Evolutionary conservation across 768 basidiomycete genomes (phyloP), one percentile per base, ranked within the genome.

Genomic region (Cystofilobasidium ferigula): DNA sequence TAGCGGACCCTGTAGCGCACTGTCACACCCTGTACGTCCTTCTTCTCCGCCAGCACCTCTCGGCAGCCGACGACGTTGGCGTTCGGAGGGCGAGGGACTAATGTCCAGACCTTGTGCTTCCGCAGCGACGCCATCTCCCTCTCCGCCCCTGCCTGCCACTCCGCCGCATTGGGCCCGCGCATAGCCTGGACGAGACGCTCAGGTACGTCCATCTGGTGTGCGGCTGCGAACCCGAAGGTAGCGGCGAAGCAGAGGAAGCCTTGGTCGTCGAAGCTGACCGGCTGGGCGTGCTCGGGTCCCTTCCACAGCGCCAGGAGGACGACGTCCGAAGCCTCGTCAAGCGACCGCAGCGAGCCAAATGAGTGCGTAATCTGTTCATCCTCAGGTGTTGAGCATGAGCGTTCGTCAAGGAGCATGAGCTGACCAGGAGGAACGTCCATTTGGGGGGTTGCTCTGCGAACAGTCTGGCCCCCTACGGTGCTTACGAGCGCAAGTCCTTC

Each of bases 81-180:
- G 43, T 26, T 40, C 7, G 30, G 34, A 26, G n/a, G 56, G 20
- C 20, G 45, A 51, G 34, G 54, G 6, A 56, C 54, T 18, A 56
- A 26, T 28, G 16, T 28, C 54, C 54, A 56, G 34, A 56, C 54
- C 28, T 35, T 24, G 54, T 56, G 54, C 34, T 56, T 56, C 54
- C 34, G 10, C 28, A 56, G 34, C 16, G 22, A n/a, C 20, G 54
- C 54, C 28, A 56, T 30, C 54, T 56, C 45, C 6, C 18, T 5
- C 45, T 47, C 45, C 6, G 45, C 45, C 5, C 45, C 45, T 5
- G 45, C 45, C 45, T 42, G 10, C 40, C n/a, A n/a, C n/a, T n/a
- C n/a, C n/a, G n/a, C n/a, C n/a, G n/a, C n/a, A n/a, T n/a, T n/a
- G n/a, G n/a, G n/a, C n/a, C n/a, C n/a, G n/a, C n/a, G n/a, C n/a